Base-by-base conservation (phyloP, 2,329 filamentous ascomycete genomes). In the Pyrenophora graminea region DNA sequence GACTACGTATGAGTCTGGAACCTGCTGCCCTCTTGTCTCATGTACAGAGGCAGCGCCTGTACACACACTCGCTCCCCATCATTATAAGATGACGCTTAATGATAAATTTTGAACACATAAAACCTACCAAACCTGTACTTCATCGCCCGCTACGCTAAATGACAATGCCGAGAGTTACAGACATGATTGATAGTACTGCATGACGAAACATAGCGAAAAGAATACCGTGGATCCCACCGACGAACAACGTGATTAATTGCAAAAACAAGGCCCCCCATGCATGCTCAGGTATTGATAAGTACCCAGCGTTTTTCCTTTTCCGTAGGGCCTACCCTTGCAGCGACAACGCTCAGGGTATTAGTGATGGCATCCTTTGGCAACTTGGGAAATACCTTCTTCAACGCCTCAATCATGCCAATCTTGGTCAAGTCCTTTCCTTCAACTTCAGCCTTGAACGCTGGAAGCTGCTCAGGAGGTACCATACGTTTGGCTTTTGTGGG, bases 381-480 rank as follows among this genome's bases (percentile, higher is more conserved):
- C 55, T 86, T 86, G 1, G 86, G 84, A 59, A 93, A 91, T 77
- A 84, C 80, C 67, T 88, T 86, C 72, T 91, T 90, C 53, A 95
- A 72, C 4, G 88, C 80, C 70, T 93, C 90, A 7, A 90, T 79
- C 61, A 94, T 75, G 6, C 88, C 90, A 1, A 85, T 73, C 74
- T 94, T 94, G 33, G 84, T 89, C 41, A 91, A 77, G 73, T 88
- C 82, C 56, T 84, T 88, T 15, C 85, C 88, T 42, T 85, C 74
- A n/a, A 95, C 80, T 1, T 84, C 84, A 25, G 80, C 76, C 70
- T 87, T 91, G 72, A 95, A 90, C 9, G 86, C 82, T 1, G 78
- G 76, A 27, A 91, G 70, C 36, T 85, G 77, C 8, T 88, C 84
- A 1, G 77, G 72, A 3, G 84, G 81, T 15, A 91, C 79, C 23